Evolutionary conservation across 2,329 filamentous ascomycete genomes (phyloP).

Genomic region (Xylariaceae sp.): DNA sequence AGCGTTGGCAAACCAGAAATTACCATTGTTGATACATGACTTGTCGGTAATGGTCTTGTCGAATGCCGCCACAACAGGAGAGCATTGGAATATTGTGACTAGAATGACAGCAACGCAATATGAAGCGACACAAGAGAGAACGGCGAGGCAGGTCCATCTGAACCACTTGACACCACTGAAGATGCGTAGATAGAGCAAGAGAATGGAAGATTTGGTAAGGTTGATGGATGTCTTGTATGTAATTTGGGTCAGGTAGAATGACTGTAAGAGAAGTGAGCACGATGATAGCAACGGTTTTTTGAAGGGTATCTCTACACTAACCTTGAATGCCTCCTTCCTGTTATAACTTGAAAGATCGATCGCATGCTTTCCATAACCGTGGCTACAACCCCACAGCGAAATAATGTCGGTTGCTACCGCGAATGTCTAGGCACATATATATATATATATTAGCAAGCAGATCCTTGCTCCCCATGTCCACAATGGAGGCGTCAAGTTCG

Average conservation of each 20-base stretch:
- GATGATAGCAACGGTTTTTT: background rate
- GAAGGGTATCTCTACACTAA: constrained; percentile 3
- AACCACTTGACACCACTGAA: constrained; percentile 43
- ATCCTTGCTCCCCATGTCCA: background rate
- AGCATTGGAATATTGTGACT: constrained; percentile 44
- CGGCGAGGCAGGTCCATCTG: constrained; percentile 33
- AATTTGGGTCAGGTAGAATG: constrained; percentile 43
- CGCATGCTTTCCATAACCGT: constrained; percentile 41
- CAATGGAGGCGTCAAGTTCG: background rate
- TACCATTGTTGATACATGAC: constrained; percentile 46
- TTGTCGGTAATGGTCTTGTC: constrained; percentile 35
- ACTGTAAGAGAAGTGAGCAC: constrained; percentile 25
- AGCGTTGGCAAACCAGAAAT: constrained; percentile 52
- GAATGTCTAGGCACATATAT: constrained; percentile 29
- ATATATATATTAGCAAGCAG: background rate
- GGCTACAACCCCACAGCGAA: constrained; percentile 37
- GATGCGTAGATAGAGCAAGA: constrained; percentile 44
- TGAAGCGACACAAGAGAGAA: constrained; percentile 34
- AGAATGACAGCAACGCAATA: constrained; percentile 40
- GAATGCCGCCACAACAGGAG: constrained; percentile 40
- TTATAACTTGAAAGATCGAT: constrained; percentile 28
- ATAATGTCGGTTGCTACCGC: constrained; percentile 35
- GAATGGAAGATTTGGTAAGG: constrained; percentile 43
- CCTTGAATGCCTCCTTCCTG: constrained; percentile 37
- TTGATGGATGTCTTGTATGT: constrained; percentile 45